Base-by-base conservation (phyloP, 2,329 filamentous ascomycete species). In the Fulvia fulva region DNA sequence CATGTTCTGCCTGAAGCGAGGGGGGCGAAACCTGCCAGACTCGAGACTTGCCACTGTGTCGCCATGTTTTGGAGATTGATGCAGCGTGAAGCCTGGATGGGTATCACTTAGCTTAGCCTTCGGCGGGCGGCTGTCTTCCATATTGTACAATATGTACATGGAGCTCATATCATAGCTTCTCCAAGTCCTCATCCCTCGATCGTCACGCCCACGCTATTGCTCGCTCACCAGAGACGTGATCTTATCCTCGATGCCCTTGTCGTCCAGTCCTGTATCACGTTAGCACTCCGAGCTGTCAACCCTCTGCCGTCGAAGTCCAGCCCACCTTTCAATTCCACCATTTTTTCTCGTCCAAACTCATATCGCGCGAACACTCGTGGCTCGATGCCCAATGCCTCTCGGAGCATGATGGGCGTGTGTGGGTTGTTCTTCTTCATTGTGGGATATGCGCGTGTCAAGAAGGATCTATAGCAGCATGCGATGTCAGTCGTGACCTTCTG, bases 371-470 rank as follows among this genome's bases (percentile, higher is more conserved):
- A 97, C 64, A 99, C 85, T 76, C 86, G 88, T 64, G 94, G 93
- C 74, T 89, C 80, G 55, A 90, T 90, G 71, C 90, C 91, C 68
- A 85, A 80, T 54, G 93, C 94, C 81, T 97, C 94, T 73, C 94
- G 90, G 71, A 99, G 87, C 81, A 99, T 81, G 77, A 99, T 97
- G 55, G 94, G 94, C 51, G 84, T 92, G 76, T 89, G 81, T 57
- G 94, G 94, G 81, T 99, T 99, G 83, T 93, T 90, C 83, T 96
- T 95, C 86, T 99, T 99, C 93, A 99, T 97, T 60, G 90, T 94
- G 49, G 94, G 94, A 77, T 99, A 99, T 66, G 91, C 87, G 74
- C 90, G 86, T 65, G 87, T 88, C 66, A 99, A 83, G 79, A 99
- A 99, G 28, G 89, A 87, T 76, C 94, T 97, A 69, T 19, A 11